phyloP scores from a whole-genome alignment of 257 asterid genomes.

The Przewalskia tangutica region DNA sequence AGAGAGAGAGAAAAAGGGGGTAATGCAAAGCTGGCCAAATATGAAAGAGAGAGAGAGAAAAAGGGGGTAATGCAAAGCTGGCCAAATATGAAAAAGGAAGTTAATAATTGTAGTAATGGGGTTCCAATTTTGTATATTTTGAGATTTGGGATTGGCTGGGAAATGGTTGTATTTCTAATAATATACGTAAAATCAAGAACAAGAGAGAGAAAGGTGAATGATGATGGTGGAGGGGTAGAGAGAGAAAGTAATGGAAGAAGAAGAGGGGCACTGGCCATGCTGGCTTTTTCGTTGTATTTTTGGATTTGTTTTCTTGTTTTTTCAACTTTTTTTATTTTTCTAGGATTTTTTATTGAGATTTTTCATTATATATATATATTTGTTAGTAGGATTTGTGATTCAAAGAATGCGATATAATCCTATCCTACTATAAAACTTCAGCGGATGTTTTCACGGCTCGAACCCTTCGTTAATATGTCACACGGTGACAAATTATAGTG shows the following conservation, averaged over 20 bases:
- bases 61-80: background rate
- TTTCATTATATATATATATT: too few species aligned
- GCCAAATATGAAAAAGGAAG: background rate
- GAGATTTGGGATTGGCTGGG: background rate
- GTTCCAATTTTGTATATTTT: background rate
- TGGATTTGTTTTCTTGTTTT: background rate
- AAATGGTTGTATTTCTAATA: background rate
- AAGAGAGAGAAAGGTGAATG: background rate
- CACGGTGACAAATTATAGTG: too few species aligned
- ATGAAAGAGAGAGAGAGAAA: background rate
- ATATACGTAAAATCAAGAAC: background rate
- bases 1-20: background rate
- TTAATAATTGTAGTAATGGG: conserved; percentile 5
- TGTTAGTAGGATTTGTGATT: too few species aligned
- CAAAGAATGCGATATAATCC: too few species aligned
- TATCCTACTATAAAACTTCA: too few species aligned
- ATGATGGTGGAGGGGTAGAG: background rate
- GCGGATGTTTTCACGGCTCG: too few species aligned
- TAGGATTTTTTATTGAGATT: too few species aligned
- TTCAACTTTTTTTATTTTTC: too few species aligned
- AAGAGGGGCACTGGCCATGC: background rate
- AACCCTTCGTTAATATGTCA: too few species aligned
- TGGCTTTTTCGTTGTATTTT: background rate
- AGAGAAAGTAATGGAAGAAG: background rate
- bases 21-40: background rate